Evolutionary conservation across 2,329 filamentous ascomycete genomes (phyloP).

Genomic region (Plectosphaerella plurivora): DNA sequence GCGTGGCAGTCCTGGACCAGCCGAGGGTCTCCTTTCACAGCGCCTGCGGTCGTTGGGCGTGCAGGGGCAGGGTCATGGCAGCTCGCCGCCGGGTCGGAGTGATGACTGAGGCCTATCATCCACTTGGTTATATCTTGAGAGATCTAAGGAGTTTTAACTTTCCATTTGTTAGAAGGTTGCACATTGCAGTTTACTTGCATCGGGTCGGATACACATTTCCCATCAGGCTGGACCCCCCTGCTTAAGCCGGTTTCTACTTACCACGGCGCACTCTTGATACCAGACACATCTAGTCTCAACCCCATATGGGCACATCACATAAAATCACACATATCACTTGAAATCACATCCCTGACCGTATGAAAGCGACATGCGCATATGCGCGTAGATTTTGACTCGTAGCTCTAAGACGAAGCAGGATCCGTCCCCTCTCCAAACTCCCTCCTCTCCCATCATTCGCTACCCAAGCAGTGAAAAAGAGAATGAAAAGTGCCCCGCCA

Average conservation of each 20-base stretch:
- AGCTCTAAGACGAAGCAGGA: neutral
- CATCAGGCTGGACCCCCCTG: too few relatives aligned
- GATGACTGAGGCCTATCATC: too few relatives aligned
- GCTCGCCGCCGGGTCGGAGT: neutral
- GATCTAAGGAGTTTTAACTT: too few relatives aligned
- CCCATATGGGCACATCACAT: too few relatives aligned
- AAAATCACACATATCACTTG: neutral
- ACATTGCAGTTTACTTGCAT: too few relatives aligned
- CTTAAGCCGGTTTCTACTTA: too few relatives aligned
- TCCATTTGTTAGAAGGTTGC: too few relatives aligned
- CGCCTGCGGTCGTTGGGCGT: conserved; percentile 60
- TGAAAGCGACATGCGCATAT: neutral
- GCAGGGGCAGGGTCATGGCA: conserved; percentile 16
- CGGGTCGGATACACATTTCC: too few relatives aligned
- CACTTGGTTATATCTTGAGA: too few relatives aligned
- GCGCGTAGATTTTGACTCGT: neutral
- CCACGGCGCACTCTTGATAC: too few relatives aligned
- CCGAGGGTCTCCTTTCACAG: conserved; percentile 67
- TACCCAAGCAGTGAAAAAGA: neutral
- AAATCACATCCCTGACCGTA: neutral
- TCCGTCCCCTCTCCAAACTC: neutral
- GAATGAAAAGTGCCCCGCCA: neutral
- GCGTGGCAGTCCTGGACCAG: conserved; percentile 34
- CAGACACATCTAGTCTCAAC: too few relatives aligned
- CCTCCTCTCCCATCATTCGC: neutral